These are phyloP conservation scores for Phenoliferia sp. DNA, from an alignment of 1,284 basidiomycete species.

Conservation along the genomic window DNA sequence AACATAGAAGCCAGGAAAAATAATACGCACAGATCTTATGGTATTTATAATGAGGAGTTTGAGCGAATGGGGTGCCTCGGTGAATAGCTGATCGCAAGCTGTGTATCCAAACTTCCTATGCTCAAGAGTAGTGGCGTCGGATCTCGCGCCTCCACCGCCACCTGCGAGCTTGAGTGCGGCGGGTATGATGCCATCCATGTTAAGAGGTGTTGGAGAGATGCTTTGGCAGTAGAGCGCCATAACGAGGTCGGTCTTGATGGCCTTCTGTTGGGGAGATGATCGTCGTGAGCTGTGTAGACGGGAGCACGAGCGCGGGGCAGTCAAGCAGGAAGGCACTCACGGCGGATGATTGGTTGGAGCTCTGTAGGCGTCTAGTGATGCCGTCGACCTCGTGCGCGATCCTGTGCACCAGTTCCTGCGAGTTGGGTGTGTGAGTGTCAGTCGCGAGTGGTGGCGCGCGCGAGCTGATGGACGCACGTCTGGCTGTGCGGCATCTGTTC, in stretches of 20 bases:
- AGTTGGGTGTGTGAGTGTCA: not conserved
- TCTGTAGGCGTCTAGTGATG: too few species aligned
- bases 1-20: not conserved
- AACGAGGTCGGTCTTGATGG: slow-evolving; percentile 13
- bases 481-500: not conserved
- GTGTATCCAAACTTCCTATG: slow-evolving; percentile 16
- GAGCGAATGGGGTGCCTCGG: slow-evolving; percentile 4
- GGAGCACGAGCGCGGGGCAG: not conserved
- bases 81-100: slow-evolving; percentile 21
- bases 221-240: slow-evolving; percentile 18
- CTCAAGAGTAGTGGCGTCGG: too few species aligned
- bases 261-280: not conserved
- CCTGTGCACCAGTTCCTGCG: too few species aligned
- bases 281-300: not conserved
- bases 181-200: slow-evolving; percentile 6
- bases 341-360: too few species aligned
- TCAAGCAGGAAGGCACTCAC: not conserved
- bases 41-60: slow-evolving; percentile 26
- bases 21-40: slow-evolving; percentile 4
- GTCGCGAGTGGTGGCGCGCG: not conserved
- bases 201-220: not conserved
- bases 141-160: not conserved
- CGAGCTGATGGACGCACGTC: not conserved
- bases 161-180: slow-evolving; percentile 15
- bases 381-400: too few species aligned